phyloP scores from a whole-genome alignment of 1,284 basidiomycete genomes.

The Pisolithus thermaeus region DNA sequence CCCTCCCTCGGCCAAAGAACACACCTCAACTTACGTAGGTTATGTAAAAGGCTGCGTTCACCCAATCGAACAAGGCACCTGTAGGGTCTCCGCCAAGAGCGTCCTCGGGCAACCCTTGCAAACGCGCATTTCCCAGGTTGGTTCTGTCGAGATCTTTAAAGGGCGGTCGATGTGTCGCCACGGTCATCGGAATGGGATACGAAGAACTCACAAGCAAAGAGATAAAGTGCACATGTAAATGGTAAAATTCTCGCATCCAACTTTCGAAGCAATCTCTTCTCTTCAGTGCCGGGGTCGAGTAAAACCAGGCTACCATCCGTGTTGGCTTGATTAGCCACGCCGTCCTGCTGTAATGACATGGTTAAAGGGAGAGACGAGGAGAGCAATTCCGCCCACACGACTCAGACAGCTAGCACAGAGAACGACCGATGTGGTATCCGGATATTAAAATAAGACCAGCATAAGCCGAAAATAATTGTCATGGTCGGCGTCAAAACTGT shows the following conservation, averaged over 20 bases:
- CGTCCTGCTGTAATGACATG: conserved; percentile 4
- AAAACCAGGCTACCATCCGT: conserved; percentile 15
- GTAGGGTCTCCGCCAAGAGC: conserved; percentile 61
- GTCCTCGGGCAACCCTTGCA: conserved; percentile 63
- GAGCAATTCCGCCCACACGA: background rate
- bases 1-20: background rate
- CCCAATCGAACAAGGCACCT: conserved; percentile 65
- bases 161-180: background rate
- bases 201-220: conserved; percentile 60
- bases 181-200: conserved; percentile 1
- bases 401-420: background rate
- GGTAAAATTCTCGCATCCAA: conserved; percentile 65
- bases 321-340: conserved; percentile 9
- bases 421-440: background rate
- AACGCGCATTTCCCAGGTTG: conserved; percentile 70
- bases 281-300: conserved; percentile 32
- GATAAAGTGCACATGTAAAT: conserved; percentile 63
- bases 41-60: conserved; percentile 71
- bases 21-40: conserved; percentile 50
- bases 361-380: background rate
- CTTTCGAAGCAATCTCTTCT: conserved; percentile 56
- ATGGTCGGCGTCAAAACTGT: background rate
- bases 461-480: background rate
- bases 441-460: background rate
- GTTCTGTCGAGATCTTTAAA: conserved; percentile 62